These are phyloP conservation scores for Aegle marmelos DNA, from an alignment of 345 rosid species.

Conservation along the genomic window DNA sequence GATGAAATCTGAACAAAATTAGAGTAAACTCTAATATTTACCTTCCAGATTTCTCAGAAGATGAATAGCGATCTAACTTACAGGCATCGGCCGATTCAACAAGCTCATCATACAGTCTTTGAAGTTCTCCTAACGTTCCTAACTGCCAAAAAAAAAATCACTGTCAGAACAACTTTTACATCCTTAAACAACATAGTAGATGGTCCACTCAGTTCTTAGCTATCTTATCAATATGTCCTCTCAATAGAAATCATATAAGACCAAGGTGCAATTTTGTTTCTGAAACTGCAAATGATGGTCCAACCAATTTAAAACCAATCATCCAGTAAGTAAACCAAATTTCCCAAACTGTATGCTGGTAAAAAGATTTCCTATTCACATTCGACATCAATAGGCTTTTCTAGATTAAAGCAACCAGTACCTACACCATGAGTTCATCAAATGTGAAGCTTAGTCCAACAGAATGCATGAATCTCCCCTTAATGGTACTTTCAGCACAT, in stretches of 20 bases:
- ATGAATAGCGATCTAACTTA: conserved; percentile 79
- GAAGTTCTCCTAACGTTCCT: conserved; percentile 80
- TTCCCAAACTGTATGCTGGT: not conserved
- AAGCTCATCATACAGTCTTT: conserved; percentile 84
- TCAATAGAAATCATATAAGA: not conserved
- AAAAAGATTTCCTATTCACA: not conserved
- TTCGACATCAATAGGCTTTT: not conserved
- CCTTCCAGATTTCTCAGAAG: conserved; percentile 81
- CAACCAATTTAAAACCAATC: not conserved
- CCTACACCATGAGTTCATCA: not conserved
- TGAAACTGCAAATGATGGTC: not conserved
- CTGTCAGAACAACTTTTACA: conserved; percentile 12
- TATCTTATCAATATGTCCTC: not conserved
- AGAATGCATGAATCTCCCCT: not conserved
- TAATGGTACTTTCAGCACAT: not conserved
- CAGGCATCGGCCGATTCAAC: conserved; percentile 79
- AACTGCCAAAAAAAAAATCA: conserved; percentile 36
- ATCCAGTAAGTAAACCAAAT: not conserved
- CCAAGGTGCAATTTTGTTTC: not conserved
- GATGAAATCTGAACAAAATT: conserved; percentile 1
- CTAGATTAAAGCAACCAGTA: not conserved
- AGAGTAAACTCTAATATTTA: conserved; percentile 22
- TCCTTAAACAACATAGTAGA: not conserved
- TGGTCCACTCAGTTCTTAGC: not conserved
- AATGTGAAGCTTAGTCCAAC: conserved; percentile 1